A percentile compares a stretch with the other conserved stretches of the same genome.
phyloP scores from a whole-genome alignment of 2,329 filamentous ascomycete species.

The Fusarium subtropicale region DNA sequence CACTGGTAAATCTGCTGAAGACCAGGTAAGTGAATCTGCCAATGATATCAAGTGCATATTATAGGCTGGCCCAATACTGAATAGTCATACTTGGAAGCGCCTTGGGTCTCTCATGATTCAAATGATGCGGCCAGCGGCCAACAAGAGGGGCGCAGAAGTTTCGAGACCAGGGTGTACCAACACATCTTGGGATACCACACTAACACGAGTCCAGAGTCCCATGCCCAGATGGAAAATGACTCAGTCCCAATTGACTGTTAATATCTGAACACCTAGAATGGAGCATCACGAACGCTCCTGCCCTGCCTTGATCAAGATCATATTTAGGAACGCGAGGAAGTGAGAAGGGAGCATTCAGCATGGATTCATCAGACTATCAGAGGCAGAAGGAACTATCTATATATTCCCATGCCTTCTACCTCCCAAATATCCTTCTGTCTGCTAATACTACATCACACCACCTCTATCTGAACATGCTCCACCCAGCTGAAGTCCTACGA shows the following conservation, averaged over 20 bases:
- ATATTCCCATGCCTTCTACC: neutral
- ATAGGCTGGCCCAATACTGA: neutral
- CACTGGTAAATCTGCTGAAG: neutral
- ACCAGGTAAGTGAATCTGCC: neutral
- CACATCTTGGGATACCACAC: constrained; percentile 1
- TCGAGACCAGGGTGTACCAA: constrained; percentile 27
- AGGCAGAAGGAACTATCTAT: constrained; percentile 3
- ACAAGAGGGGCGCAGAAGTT: constrained; percentile 30
- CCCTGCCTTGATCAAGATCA: neutral
- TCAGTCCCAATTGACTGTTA: too few species aligned
- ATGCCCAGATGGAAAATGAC: neutral
- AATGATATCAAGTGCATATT: neutral
- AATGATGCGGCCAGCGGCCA: constrained; percentile 11
- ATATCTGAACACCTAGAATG: neutral
- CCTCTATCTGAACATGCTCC: constrained; percentile 14
- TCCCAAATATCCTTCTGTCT: neutral
- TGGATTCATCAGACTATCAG: constrained; percentile 8
- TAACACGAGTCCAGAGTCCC: neutral
- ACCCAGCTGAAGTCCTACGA: constrained; percentile 28
- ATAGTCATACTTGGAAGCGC: neutral
- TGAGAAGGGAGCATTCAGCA: neutral
- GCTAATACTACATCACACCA: neutral
- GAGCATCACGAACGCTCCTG: neutral
- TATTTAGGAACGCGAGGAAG: neutral
- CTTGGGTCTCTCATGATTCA: constrained; percentile 14